These are phyloP conservation scores for Chenopodium suecicum DNA, from an alignment of 148 eudicot genomes.

Conservation along the genomic window DNA sequence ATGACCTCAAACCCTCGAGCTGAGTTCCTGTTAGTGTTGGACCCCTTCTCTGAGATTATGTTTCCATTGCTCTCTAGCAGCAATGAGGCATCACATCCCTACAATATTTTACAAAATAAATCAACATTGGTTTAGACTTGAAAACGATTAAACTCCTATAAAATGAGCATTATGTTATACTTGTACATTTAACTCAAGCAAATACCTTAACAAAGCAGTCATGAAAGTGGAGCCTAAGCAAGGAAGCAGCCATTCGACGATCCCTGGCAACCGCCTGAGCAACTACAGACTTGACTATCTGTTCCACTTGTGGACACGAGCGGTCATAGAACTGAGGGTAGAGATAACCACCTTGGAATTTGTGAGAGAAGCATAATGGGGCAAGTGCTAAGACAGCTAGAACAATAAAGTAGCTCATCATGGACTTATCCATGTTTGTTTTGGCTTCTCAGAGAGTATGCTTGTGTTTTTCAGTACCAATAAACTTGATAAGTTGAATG, in stretches of 20 bases:
- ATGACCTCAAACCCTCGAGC: slow-evolving; percentile 50
- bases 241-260: slow-evolving; percentile 61
- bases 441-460: neutral
- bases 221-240: slow-evolving; percentile 54
- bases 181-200: neutral
- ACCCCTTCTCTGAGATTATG: slow-evolving; percentile 44
- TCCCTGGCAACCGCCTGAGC: slow-evolving; percentile 50
- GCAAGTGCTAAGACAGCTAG: slow-evolving; percentile 20
- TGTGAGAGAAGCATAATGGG: slow-evolving; percentile 28
- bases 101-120: neutral
- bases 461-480: neutral
- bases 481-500: neutral
- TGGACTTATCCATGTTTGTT: slow-evolving; percentile 19
- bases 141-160: neutral
- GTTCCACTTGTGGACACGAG: slow-evolving; percentile 42
- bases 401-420: slow-evolving; percentile 22
- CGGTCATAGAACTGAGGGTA: slow-evolving; percentile 35
- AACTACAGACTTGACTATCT: slow-evolving; percentile 46
- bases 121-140: too few relatives aligned
- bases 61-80: slow-evolving; percentile 40
- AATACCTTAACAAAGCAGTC: slow-evolving; percentile 62
- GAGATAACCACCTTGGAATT: slow-evolving; percentile 29
- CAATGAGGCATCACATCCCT: slow-evolving; percentile 61
- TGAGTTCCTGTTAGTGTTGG: slow-evolving; percentile 45
- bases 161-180: neutral